Base-by-base conservation (phyloP, 305 asterid species). In the Fraxinus platypoda region DNA sequence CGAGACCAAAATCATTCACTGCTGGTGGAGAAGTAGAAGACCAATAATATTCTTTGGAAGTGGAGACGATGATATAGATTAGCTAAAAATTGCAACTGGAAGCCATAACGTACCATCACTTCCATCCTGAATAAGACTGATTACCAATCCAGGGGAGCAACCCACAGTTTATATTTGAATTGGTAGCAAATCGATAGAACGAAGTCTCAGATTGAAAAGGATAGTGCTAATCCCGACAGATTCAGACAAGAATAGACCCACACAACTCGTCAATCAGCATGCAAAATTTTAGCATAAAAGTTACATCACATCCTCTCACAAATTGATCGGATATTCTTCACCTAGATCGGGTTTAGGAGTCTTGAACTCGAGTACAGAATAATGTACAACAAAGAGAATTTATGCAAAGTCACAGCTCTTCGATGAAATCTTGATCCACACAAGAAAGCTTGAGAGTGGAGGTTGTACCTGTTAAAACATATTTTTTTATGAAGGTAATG, bases 371-470 rank as follows among this genome's bases (percentile, higher is more conserved):
- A 74, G 59, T 28, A 25, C 74, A 59, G 28, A 57, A 26, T 33
- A 70, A 46, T 11, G 43, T 59, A 72, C 85, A 84, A 76, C 85
- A 82, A 66, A 33, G 30, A 71, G 11, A 37, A n/a, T 70, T 25
- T 13, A 13, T 33, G 26, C 46, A 68, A 78, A 57, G 31, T 54
- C 11, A 79, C 30, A 57, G 37, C 19, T 68, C 41, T 4, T 59
- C 31, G 78, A 49, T 59, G 59, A 80, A 38, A 64, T 25, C 35
- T 46, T 9, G 57, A 75, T 38, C 71, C 37, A 34, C 19, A 49
- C 78, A 77, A 75, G 37, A 33, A 68, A 38, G 80, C 49, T 75
- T 8, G 70, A n/a, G 4, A 75, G 70, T 46, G 26, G 79, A 25
- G 38, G 52, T 35, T 11, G 34, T 62, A 72, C 43, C 62, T 3